phyloP scores from a whole-genome alignment of 1,284 basidiomycete species.

The Boletus albobrunnescens region DNA sequence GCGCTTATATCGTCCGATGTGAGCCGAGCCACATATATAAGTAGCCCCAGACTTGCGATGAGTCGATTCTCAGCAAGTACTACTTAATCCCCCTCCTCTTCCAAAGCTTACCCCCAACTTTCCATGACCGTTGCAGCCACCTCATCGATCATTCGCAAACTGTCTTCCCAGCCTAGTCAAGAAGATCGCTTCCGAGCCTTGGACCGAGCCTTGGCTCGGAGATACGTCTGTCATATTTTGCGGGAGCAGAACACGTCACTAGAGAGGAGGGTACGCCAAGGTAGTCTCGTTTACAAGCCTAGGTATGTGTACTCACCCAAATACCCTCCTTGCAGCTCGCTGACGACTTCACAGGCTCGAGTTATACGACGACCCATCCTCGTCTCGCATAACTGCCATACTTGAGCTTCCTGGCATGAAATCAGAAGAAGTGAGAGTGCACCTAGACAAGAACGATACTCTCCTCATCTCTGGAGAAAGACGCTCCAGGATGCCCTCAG shows the following conservation, averaged over 20 bases:
- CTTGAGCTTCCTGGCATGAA: constrained; percentile 34
- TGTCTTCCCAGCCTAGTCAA: constrained; percentile 23
- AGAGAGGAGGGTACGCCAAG: constrained; percentile 26
- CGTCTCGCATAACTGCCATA: constrained; percentile 28
- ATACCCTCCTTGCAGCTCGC: constrained; percentile 1
- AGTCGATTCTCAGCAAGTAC: not conserved
- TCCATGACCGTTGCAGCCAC: constrained; percentile 26
- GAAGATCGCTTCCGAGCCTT: constrained; percentile 33
- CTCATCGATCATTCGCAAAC: constrained; percentile 20
- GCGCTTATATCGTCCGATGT: too few relatives aligned
- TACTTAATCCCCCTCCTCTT: not conserved
- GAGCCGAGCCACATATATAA: too few relatives aligned
- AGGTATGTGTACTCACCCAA: constrained; percentile 25
- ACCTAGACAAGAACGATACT: constrained; percentile 21
- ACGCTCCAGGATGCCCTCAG: constrained; percentile 13
- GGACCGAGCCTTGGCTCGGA: constrained; percentile 32
- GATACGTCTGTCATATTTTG: constrained; percentile 28
- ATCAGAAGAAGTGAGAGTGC: constrained; percentile 31
- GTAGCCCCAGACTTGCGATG: not conserved
- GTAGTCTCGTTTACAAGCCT: constrained; percentile 33
- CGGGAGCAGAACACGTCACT: constrained; percentile 24
- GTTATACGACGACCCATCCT: constrained; percentile 32
- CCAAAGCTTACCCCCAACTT: not conserved
- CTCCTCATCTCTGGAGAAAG: constrained; percentile 33
- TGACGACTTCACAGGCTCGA: constrained; percentile 26